These are phyloP conservation scores for Termitomyces sp. DNA, from an alignment of 768 basidiomycete species.

Conservation along the genomic window DNA sequence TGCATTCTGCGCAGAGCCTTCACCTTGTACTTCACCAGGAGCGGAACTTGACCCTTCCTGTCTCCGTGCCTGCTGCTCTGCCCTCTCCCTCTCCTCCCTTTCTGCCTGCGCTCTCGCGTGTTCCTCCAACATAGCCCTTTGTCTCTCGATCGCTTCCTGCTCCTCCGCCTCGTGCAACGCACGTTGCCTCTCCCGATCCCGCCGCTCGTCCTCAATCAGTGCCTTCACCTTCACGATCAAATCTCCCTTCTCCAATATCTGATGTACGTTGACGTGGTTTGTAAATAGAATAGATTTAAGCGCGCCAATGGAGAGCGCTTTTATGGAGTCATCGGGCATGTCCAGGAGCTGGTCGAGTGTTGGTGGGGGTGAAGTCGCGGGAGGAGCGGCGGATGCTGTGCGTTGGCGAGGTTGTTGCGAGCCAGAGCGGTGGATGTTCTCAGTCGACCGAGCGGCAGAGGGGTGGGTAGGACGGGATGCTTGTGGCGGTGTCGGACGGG, in stretches of 20 bases:
- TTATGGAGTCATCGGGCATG: constrained; percentile 52
- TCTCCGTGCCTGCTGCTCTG: constrained; percentile 12
- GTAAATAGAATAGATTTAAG: constrained; percentile 77
- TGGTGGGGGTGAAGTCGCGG: constrained; percentile 40
- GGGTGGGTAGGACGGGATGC: constrained; percentile 16
- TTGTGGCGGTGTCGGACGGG: constrained; percentile 4
- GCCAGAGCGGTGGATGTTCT: constrained; percentile 13
- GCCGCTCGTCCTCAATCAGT: constrained; percentile 60
- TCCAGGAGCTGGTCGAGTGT: constrained; percentile 64
- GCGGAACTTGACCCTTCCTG: not conserved
- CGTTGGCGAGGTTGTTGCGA: constrained; percentile 31
- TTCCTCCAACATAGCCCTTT: constrained; percentile 17
- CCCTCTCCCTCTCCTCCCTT: constrained; percentile 18
- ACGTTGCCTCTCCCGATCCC: constrained; percentile 44
- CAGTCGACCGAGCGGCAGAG: constrained; percentile 15
- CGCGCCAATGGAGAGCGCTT: constrained; percentile 57
- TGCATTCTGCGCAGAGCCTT: not conserved
- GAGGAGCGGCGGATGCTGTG: constrained; percentile 30
- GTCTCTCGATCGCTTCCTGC: constrained; percentile 31
- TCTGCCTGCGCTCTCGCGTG: constrained; percentile 23
- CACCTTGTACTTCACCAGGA: not conserved
- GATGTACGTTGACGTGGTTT: constrained; percentile 74
- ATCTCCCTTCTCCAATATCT: constrained; percentile 83
- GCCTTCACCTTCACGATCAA: constrained; percentile 65
- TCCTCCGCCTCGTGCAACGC: constrained; percentile 40